phyloP scores from a whole-genome alignment of 768 basidiomycete genomes.

The Tephrocybe sp. region DNA sequence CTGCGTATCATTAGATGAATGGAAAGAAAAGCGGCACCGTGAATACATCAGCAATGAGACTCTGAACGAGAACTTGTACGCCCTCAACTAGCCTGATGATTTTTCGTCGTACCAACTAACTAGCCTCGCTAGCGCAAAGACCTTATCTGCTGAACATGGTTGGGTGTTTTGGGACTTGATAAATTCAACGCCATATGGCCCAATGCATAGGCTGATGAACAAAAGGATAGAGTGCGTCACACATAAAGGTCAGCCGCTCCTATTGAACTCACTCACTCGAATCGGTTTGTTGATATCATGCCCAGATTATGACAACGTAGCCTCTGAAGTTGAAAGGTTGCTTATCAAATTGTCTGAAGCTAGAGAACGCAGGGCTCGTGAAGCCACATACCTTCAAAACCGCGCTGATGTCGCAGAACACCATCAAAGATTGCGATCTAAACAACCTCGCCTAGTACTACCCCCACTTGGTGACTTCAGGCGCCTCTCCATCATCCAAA shows the following conservation, averaged over 20 bases:
- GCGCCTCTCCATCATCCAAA: slow-evolving; percentile 42
- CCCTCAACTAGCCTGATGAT: neutral
- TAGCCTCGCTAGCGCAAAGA: slow-evolving; percentile 29
- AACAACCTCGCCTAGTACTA: slow-evolving; percentile 28
- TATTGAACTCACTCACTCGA: neutral
- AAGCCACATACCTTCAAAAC: slow-evolving; percentile 24
- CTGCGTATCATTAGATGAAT: slow-evolving; percentile 7
- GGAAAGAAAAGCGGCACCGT: slow-evolving; percentile 10
- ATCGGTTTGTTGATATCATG: neutral
- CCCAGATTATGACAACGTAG: slow-evolving; percentile 32
- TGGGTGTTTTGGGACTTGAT: slow-evolving; percentile 44
- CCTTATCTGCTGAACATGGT: slow-evolving; percentile 36
- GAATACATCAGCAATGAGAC: neutral
- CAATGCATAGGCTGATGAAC: slow-evolving; percentile 36
- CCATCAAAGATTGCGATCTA: slow-evolving; percentile 44
- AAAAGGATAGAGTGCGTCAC: slow-evolving; percentile 38
- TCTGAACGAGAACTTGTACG: slow-evolving; percentile 22
- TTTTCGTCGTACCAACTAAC: neutral
- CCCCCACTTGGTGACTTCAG: slow-evolving; percentile 52
- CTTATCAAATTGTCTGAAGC: slow-evolving; percentile 25
- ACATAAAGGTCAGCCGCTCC: slow-evolving; percentile 29
- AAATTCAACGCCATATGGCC: slow-evolving; percentile 36
- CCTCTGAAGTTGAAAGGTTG: slow-evolving; percentile 22
- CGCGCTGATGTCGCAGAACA: slow-evolving; percentile 38
- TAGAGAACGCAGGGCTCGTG: slow-evolving; percentile 19